phyloP scores from a whole-genome alignment of 768 basidiomycete genomes.

The Trametes meyenii region DNA sequence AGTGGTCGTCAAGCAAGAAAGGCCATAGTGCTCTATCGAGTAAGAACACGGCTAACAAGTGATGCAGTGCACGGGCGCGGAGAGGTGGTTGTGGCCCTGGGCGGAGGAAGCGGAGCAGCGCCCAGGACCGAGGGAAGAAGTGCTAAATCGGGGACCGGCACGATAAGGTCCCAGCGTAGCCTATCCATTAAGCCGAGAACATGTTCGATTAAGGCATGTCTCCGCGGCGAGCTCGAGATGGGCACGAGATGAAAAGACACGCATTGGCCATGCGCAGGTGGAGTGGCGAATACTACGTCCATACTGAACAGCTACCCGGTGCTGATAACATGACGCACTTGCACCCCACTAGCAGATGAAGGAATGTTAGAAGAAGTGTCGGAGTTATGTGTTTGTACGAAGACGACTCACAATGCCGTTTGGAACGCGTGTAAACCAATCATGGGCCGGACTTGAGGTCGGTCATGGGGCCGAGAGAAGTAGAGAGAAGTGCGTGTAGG shows the following conservation, averaged over 20 bases:
- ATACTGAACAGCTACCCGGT: neutral
- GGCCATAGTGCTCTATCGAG: constrained; percentile 8
- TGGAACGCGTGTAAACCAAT: neutral
- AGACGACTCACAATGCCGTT: neutral
- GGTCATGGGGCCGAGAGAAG: constrained; percentile 5
- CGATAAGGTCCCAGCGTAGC: neutral
- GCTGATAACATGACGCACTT: constrained; percentile 2
- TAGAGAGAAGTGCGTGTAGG: neutral
- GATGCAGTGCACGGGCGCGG: constrained; percentile 10
- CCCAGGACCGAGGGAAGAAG: neutral
- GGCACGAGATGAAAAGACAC: constrained; percentile 2
- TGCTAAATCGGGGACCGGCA: constrained; percentile 10
- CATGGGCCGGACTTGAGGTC: neutral
- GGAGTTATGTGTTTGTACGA: neutral
- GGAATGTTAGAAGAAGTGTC: neutral
- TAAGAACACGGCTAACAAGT: neutral
- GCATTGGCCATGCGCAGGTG: constrained; percentile 4
- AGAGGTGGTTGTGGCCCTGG: neutral
- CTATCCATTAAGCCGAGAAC: neutral
- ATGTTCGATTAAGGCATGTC: constrained; percentile 1
- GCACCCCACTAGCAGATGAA: neutral
- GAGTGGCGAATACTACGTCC: constrained; percentile 2
- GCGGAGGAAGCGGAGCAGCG: constrained; percentile 6
- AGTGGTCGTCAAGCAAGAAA: constrained; percentile 9
- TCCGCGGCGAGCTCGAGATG: neutral